Percentiles rank a stretch among this genome's conserved stretches.
Evolutionary conservation across 495 filamentous ascomycete genomes (phyloP).

Genomic region (Saxophila tyrrhenica): DNA sequence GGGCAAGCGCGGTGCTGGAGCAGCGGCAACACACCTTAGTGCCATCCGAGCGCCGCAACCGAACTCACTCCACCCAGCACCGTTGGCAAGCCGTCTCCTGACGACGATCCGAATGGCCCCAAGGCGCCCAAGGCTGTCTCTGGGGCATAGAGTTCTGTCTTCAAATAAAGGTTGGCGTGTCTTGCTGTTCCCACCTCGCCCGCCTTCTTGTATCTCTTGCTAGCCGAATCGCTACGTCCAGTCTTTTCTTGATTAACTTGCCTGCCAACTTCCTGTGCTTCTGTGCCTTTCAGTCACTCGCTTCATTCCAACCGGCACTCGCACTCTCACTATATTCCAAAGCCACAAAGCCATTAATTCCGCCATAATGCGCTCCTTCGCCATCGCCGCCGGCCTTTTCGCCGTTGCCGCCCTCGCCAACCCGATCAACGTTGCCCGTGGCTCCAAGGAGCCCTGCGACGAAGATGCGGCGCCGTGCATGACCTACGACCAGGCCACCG

Average conservation of each 20-base stretch:
- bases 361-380: conserved; percentile 13
- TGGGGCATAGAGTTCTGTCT: background rate
- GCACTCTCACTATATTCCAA: background rate
- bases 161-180: background rate
- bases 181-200: background rate
- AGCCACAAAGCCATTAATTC: background rate
- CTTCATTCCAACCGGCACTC: background rate
- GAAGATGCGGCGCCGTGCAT: conserved; percentile 9
- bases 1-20: background rate
- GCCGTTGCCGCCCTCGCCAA: conserved; percentile 6
- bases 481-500: conserved; percentile 9
- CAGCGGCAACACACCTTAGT: background rate
- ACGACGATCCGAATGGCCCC: background rate
- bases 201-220: background rate
- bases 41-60: background rate
- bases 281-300: background rate
- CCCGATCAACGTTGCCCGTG: background rate
- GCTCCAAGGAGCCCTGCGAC: background rate
- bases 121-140: no score
- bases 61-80: background rate
- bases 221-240: background rate
- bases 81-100: background rate
- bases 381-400: conserved; percentile 9
- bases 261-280: background rate
- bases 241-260: background rate